These are phyloP conservation scores for Cerrena zonata DNA, from an alignment of 1,284 basidiomycete species.

Conservation along the genomic window DNA sequence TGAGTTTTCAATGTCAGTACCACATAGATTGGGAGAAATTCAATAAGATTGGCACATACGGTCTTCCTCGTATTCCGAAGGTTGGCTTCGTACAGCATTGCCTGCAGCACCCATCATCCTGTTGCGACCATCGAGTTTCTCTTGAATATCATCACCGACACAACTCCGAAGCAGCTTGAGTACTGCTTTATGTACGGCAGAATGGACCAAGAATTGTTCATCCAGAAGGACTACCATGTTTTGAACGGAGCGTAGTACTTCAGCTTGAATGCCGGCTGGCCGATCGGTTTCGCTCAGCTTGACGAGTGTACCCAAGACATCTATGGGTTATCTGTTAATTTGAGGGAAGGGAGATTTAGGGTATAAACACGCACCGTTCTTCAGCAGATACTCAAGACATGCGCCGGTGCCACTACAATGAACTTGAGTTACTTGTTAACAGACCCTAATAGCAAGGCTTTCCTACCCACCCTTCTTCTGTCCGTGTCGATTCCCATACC, in stretches of 20 bases:
- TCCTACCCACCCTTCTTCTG: constrained; percentile 73
- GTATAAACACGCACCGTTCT: constrained; percentile 56
- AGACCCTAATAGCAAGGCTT: neutral
- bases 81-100: constrained; percentile 57
- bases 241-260: constrained; percentile 77
- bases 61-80: constrained; percentile 82
- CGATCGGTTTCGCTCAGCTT: constrained; percentile 78
- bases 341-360: neutral
- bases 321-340: constrained; percentile 32
- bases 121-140: constrained; percentile 71
- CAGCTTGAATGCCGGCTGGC: constrained; percentile 80
- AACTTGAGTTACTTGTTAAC: constrained; percentile 9
- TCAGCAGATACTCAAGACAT: constrained; percentile 86
- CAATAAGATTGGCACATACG: constrained; percentile 43
- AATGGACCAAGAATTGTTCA: constrained; percentile 86
- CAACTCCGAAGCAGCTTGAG: constrained; percentile 82
- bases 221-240: constrained; percentile 86
- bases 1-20: constrained; percentile 26
- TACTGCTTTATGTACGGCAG: constrained; percentile 84
- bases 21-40: neutral
- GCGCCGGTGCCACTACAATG: constrained; percentile 68
- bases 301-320: constrained; percentile 80
- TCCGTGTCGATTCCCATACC: constrained; percentile 78
- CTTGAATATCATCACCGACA: constrained; percentile 84
- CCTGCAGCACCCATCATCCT: constrained; percentile 79